phyloP scores from a whole-genome alignment of 495 filamentous ascomycete genomes.

The Aspergillus sparsus region DNA sequence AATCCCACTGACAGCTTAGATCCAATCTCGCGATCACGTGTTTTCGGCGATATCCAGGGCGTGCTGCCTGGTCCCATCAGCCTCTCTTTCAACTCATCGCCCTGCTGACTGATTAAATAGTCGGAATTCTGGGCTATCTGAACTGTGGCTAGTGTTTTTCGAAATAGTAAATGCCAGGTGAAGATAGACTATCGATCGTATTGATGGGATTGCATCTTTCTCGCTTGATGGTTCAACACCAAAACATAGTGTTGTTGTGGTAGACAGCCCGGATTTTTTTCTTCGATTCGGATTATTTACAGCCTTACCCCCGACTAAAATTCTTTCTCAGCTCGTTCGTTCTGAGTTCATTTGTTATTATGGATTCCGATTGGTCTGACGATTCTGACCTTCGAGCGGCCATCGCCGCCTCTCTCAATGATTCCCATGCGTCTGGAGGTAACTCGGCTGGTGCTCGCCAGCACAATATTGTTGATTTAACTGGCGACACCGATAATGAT shows the following conservation, averaged over 20 bases:
- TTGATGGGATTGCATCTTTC: background rate
- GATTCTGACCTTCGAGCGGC: conserved; percentile 30
- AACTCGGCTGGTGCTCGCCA: background rate
- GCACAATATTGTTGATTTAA: conserved; percentile 40
- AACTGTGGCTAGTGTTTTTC: background rate
- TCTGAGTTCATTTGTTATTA: conserved; percentile 8
- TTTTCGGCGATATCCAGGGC: conserved; percentile 7
- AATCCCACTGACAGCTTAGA: background rate
- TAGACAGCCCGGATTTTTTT: background rate
- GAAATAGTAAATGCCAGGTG: background rate
- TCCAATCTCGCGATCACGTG: conserved; percentile 5
- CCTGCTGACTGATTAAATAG: background rate
- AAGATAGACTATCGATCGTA: background rate
- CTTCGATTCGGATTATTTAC: no score
- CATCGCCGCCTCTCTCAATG: conserved; percentile 79
- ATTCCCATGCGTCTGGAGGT: conserved; percentile 49
- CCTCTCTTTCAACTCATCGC: background rate
- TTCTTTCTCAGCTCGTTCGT: no score
- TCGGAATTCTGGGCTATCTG: background rate
- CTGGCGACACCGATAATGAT: conserved; percentile 30
- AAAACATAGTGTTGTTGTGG: background rate
- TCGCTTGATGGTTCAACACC: background rate
- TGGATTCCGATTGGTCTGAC: conserved; percentile 22
- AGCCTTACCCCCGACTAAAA: no score
- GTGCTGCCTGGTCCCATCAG: background rate